These are phyloP conservation scores for Scedosporium boydii DNA, from an alignment of 2,329 filamentous ascomycete genomes.

Conservation along the genomic window DNA sequence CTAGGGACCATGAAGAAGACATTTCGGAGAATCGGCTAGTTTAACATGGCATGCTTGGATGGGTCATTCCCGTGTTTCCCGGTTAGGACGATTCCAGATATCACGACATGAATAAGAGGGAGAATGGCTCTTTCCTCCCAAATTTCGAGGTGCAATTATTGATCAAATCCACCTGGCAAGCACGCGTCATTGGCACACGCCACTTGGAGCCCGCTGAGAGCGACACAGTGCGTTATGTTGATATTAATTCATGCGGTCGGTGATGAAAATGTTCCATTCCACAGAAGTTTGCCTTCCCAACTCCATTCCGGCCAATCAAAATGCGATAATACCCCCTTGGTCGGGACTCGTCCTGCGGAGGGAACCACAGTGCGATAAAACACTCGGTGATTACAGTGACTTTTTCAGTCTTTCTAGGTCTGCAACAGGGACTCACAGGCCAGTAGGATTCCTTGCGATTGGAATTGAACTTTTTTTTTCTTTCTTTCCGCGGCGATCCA, in stretches of 20 bases:
- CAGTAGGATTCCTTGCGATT: background rate
- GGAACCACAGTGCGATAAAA: too few species aligned
- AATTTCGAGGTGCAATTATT: background rate
- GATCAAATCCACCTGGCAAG: background rate
- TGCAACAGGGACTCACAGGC: background rate
- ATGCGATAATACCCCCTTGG: too few species aligned
- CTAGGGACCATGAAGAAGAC: slow-evolving; percentile 3
- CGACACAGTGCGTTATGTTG: background rate
- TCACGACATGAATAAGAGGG: background rate
- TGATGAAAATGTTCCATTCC: background rate
- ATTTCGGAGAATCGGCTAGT: background rate
- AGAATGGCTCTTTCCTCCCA: background rate
- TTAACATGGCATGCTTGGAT: background rate
- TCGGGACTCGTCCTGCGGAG: too few species aligned
- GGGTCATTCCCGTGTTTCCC: slow-evolving; percentile 1
- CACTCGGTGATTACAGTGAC: too few species aligned
- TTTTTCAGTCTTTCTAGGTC: too few species aligned
- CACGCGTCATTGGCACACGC: background rate
- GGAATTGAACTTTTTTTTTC: background rate
- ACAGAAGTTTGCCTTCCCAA: too few species aligned
- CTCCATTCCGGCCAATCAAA: too few species aligned
- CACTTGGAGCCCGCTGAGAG: background rate
- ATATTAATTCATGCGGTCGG: background rate
- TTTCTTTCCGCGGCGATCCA: background rate
- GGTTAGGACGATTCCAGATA: background rate